Evolutionary conservation across 805 yeast genomes (phyloP).

Genomic region (Vanderwaltozyma yarrowii): DNA sequence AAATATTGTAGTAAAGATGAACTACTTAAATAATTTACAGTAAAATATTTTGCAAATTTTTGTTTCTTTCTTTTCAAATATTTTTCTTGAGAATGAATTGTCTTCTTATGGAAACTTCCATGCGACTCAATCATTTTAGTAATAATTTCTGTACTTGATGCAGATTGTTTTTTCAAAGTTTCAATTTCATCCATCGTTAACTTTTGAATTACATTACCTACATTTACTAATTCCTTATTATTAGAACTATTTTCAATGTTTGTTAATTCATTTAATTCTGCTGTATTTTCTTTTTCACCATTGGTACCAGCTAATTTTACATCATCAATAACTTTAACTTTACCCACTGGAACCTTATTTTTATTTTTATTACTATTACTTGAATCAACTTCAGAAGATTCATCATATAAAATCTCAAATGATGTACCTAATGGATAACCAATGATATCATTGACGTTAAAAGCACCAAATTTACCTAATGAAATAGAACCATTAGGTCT

Average conservation of each 20-base stretch:
- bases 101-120: conserved; percentile 78
- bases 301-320: not conserved
- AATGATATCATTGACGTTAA: conserved; percentile 59
- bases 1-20: conserved; percentile 64
- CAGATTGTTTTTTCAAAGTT: conserved; percentile 60
- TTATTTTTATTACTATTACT: conserved; percentile 15
- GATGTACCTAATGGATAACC: conserved; percentile 85
- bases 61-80: conserved; percentile 85
- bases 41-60: conserved; percentile 79
- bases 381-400: conserved; percentile 2
- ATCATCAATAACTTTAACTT: conserved; percentile 13
- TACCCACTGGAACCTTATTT: conserved; percentile 20
- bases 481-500: conserved; percentile 49
- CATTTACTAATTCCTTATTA: conserved; percentile 54
- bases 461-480: conserved; percentile 88
- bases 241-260: conserved; percentile 40
- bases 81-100: conserved; percentile 83
- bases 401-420: conserved; percentile 60
- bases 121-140: conserved; percentile 76
- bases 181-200: conserved; percentile 77
- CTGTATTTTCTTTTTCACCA: not conserved
- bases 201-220: conserved; percentile 64
- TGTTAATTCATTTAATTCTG: conserved; percentile 21
- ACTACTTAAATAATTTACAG: conserved; percentile 65
- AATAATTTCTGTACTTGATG: conserved; percentile 48